These are phyloP conservation scores for Annulohypoxylon nitens DNA, from an alignment of 495 filamentous ascomycete species.

Conservation along the genomic window DNA sequence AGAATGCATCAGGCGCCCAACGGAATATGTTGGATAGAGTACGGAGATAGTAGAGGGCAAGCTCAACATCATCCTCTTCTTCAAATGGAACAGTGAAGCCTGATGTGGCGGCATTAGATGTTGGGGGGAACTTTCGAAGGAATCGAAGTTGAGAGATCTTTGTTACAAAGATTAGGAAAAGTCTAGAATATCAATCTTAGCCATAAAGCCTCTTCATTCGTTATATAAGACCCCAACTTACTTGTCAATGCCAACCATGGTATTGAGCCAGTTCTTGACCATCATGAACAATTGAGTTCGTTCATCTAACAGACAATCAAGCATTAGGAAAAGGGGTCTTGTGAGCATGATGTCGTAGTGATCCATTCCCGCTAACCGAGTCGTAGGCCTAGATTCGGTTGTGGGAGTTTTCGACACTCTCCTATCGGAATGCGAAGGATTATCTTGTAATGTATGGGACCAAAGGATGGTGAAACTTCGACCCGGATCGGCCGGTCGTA, in stretches of 20 bases:
- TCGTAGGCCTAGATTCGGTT: conserved; percentile 62
- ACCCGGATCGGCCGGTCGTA: conserved; percentile 67
- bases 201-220: neutral
- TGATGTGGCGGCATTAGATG: conserved; percentile 47
- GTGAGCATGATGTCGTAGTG: conserved; percentile 79
- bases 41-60: conserved; percentile 82
- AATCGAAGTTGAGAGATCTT: conserved; percentile 68
- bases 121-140: conserved; percentile 58
- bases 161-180: conserved; percentile 68
- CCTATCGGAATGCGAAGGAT: conserved; percentile 58
- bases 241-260: conserved; percentile 74
- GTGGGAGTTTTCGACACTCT: conserved; percentile 63
- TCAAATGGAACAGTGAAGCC: conserved; percentile 48
- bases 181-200: conserved; percentile 51
- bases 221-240: conserved; percentile 50
- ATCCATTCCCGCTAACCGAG: conserved; percentile 63
- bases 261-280: conserved; percentile 85
- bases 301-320: conserved; percentile 83
- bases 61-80: conserved; percentile 75
- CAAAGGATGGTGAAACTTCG: conserved; percentile 79
- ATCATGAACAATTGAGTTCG: conserved; percentile 79
- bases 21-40: conserved; percentile 78
- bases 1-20: conserved; percentile 70
- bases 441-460: conserved; percentile 81
- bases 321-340: conserved; percentile 82